phyloP scores from a whole-genome alignment of 495 filamentous ascomycete species.

The Podospora comata region DNA sequence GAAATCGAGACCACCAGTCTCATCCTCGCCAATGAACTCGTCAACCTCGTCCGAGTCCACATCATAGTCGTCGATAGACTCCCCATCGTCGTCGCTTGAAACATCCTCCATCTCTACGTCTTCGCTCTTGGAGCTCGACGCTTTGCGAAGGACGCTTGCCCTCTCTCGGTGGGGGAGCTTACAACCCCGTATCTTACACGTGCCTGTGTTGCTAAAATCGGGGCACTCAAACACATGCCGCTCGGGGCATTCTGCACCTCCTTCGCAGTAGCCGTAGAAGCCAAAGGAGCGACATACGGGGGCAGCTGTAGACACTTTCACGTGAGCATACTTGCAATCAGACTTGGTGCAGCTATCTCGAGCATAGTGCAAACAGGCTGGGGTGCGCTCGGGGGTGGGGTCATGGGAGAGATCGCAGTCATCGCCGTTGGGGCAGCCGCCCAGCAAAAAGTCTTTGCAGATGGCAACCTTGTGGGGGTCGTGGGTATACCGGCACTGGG shows the following conservation, averaged over 20 bases:
- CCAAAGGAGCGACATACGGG: slow-evolving; percentile 84
- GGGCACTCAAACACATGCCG: slow-evolving; percentile 89
- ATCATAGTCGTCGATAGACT: slow-evolving; percentile 76
- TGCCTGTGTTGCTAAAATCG: slow-evolving; percentile 86
- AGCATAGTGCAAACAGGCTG: slow-evolving; percentile 85
- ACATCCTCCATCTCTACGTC: slow-evolving; percentile 68
- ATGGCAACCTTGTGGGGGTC: slow-evolving; percentile 86
- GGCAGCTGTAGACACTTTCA: slow-evolving; percentile 74
- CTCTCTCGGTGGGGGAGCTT: slow-evolving; percentile 83
- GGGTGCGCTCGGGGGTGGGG: slow-evolving; percentile 76
- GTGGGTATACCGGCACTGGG: slow-evolving; percentile 76
- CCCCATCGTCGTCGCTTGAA: slow-evolving; percentile 74
- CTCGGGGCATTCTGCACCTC: slow-evolving; percentile 72
- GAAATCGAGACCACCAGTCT: slow-evolving; percentile 39
- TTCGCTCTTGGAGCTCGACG: slow-evolving; percentile 21
- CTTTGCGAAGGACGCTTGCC: slow-evolving; percentile 61
- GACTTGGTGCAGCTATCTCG: slow-evolving; percentile 87
- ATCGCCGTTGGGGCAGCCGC: slow-evolving; percentile 72
- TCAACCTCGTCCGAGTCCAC: slow-evolving; percentile 85
- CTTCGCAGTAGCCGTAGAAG: slow-evolving; percentile 83
- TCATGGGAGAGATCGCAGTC: slow-evolving; percentile 94
- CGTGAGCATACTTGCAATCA: slow-evolving; percentile 86
- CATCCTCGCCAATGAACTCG: slow-evolving; percentile 58
- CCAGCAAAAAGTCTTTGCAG: slow-evolving; percentile 81
- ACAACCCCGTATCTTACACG: slow-evolving; percentile 80